A percentile compares a stretch with the other conserved stretches of the same genome.
Evolutionary conservation across 1,139 yeast genomes (phyloP).

Genomic region (Candida dubliniensis): DNA sequence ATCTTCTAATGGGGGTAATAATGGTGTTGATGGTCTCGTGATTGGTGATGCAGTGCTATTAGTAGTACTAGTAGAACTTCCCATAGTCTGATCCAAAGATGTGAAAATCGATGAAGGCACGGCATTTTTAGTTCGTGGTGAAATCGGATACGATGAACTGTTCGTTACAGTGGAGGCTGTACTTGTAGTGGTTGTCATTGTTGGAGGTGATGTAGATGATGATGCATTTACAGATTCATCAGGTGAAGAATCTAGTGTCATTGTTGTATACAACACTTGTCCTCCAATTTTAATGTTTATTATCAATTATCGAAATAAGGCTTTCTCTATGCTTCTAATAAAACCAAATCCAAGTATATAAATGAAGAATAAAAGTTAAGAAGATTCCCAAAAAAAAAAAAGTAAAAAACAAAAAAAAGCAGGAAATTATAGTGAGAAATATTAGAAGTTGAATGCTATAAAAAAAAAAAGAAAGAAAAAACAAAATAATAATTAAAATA

Average conservation of each 20-base stretch:
- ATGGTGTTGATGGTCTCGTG: slow-evolving; percentile 1
- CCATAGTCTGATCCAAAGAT: slow-evolving; percentile 1
- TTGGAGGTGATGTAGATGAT: neutral
- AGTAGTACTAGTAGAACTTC: neutral
- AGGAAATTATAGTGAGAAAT: neutral
- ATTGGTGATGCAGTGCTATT: neutral
- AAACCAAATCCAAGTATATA: no score
- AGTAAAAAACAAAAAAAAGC: no score
- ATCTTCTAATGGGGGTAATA: slow-evolving; percentile 24
- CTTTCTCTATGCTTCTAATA: no score
- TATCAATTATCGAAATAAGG: no score
- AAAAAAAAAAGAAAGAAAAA: neutral
- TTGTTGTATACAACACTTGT: no score
- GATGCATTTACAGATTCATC: neutral
- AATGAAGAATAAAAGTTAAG: neutral
- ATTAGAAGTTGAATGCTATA: neutral
- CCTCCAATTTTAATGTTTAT: no score
- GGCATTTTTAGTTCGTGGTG: slow-evolving; percentile 2
- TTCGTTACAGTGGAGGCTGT: no score
- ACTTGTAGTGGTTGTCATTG: no score
- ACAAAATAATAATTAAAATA: no score
- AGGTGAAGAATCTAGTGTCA: no score
- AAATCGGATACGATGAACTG: neutral
- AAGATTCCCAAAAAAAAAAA: neutral
- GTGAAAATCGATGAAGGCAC: neutral